These are phyloP conservation scores for Centella asiatica DNA, from an alignment of 129 eudicot genomes.

Conservation along the genomic window DNA sequence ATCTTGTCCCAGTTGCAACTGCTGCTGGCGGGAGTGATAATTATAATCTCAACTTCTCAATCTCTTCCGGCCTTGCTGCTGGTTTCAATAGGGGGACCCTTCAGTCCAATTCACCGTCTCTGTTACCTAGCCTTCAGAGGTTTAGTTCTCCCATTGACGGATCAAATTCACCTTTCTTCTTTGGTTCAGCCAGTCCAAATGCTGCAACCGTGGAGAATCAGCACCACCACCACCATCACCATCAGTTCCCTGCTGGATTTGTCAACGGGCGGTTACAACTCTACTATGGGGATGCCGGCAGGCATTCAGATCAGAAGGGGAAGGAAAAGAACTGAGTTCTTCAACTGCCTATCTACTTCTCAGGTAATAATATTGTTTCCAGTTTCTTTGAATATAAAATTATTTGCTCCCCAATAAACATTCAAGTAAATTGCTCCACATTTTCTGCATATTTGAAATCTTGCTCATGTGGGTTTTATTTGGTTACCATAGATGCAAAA, in stretches of 20 bases:
- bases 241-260: slow-evolving; percentile 46
- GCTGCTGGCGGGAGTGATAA: slow-evolving; percentile 33
- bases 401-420: too few relatives aligned
- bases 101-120: slow-evolving; percentile 93
- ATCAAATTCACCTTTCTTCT: slow-evolving; percentile 46
- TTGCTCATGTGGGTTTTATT: slow-evolving; percentile 18
- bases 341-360: slow-evolving; percentile 16
- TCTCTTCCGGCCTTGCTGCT: slow-evolving; percentile 59
- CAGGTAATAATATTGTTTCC: slow-evolving; percentile 22
- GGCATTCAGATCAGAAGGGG: slow-evolving; percentile 49
- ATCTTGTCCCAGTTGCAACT: slow-evolving; percentile 35
- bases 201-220: slow-evolving; percentile 25
- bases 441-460: slow-evolving; percentile 12
- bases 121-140: slow-evolving; percentile 57
- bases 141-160: slow-evolving; percentile 52
- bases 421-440: too few relatives aligned
- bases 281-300: slow-evolving; percentile 55
- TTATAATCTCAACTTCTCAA: slow-evolving; percentile 62
- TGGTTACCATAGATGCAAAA: slow-evolving; percentile 11
- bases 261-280: slow-evolving; percentile 48
- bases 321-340: slow-evolving; percentile 40
- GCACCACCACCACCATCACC: slow-evolving; percentile 24
- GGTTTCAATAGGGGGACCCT: slow-evolving; percentile 99
- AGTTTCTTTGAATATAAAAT: slow-evolving; percentile 3
- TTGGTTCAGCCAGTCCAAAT: slow-evolving; percentile 33